A percentile compares a stretch with the other conserved stretches of the same genome.
Evolutionary conservation across 2,329 filamentous ascomycete species (phyloP).

Genomic region (Coniella lustricola): DNA sequence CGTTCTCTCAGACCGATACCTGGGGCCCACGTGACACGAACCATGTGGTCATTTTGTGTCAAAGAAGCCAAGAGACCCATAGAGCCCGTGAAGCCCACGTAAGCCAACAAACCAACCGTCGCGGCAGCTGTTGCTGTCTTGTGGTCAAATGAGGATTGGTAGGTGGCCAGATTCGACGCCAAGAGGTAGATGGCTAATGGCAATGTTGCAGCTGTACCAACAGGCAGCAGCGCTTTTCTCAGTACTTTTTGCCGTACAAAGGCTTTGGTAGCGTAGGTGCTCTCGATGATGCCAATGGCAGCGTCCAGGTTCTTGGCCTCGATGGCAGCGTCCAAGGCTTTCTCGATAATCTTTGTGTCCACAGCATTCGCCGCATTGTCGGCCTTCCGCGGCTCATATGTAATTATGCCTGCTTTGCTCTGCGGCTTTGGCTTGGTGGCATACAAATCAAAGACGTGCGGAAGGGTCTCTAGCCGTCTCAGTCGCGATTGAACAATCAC

Average conservation of each 20-base stretch:
- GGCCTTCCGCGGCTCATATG: constrained; percentile 58
- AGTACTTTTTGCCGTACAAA: constrained; percentile 63
- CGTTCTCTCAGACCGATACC: constrained; percentile 74
- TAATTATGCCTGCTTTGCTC: constrained; percentile 50
- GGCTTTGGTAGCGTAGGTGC: constrained; percentile 58
- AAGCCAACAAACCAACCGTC: constrained; percentile 75
- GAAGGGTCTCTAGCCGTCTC: constrained; percentile 66
- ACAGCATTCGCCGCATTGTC: constrained; percentile 66
- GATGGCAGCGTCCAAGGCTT: constrained; percentile 74
- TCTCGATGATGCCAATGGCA: constrained; percentile 68
- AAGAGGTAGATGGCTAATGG: constrained; percentile 65
- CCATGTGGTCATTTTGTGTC: constrained; percentile 92
- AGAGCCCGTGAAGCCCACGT: constrained; percentile 71
- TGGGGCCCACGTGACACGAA: constrained; percentile 80
- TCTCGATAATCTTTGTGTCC: constrained; percentile 59
- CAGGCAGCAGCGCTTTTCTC: constrained; percentile 55
- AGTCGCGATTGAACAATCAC: constrained; percentile 69
- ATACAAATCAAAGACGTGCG: constrained; percentile 73
- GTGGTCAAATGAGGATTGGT: constrained; percentile 72
- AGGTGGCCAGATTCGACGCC: constrained; percentile 57
- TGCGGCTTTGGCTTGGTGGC: constrained; percentile 71
- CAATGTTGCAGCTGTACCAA: constrained; percentile 45
- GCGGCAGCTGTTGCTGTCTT: constrained; percentile 68
- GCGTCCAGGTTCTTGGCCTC: constrained; percentile 69
- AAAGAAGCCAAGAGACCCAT: constrained; percentile 79